phyloP scores from a whole-genome alignment of 768 basidiomycete genomes.

The Serendipita indica region DNA sequence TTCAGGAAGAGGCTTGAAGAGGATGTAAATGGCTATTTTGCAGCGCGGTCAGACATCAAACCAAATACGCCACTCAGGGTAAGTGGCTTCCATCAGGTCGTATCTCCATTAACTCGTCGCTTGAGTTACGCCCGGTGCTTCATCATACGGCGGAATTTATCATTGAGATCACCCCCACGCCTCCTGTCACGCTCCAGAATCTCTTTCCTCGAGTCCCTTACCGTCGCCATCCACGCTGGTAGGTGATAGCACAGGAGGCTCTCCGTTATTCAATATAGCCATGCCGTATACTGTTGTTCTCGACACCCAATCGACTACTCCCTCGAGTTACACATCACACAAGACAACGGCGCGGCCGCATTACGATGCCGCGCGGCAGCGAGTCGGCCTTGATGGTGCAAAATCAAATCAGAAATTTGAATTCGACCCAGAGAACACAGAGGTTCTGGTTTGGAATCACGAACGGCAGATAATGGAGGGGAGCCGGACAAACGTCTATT shows the following conservation, averaged over 20 bases:
- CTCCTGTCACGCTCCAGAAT: conserved; percentile 26
- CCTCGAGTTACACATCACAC: conserved; percentile 44
- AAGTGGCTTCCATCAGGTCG: background rate
- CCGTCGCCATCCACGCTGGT: conserved; percentile 21
- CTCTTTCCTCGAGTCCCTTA: conserved; percentile 21
- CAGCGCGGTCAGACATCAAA: conserved; percentile 24
- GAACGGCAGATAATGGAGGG: conserved; percentile 42
- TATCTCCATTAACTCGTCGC: background rate
- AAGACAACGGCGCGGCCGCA: conserved; percentile 53
- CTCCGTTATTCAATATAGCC: background rate
- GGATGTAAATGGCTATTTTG: conserved; percentile 15
- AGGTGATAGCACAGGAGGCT: conserved; percentile 18
- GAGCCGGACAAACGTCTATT: conserved; percentile 57
- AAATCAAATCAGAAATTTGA: too few relatives aligned
- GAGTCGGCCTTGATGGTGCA: conserved; percentile 32
- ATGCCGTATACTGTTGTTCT: conserved; percentile 32
- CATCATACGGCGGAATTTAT: background rate
- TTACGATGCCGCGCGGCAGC: conserved; percentile 50
- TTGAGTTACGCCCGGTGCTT: conserved; percentile 13
- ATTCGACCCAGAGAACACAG: conserved; percentile 22
- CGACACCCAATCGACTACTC: conserved; percentile 39
- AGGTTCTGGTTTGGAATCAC: conserved; percentile 52
- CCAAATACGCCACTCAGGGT: background rate
- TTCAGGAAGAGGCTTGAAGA: conserved; percentile 24
- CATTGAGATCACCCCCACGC: conserved; percentile 18